phyloP scores from a whole-genome alignment of 2,329 filamentous ascomycete genomes.

The Dryadomyces quercus-mongolicae region DNA sequence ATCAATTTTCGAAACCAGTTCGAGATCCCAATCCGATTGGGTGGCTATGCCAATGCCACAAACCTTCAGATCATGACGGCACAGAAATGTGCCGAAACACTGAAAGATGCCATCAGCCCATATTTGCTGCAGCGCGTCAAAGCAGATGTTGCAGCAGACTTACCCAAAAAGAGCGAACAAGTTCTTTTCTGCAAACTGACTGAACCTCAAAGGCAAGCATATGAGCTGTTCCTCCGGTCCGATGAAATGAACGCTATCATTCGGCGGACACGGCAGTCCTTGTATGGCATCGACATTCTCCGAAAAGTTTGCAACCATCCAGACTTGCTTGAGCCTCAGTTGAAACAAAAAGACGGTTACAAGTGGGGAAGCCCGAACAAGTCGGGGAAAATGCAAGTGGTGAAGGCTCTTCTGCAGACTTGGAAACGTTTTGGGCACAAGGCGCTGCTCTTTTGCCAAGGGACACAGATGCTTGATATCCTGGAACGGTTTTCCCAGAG shows the following conservation, averaged over 20 bases:
- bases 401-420: constrained; percentile 72
- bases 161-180: constrained; percentile 92
- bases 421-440: constrained; percentile 91
- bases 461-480: constrained; percentile 91
- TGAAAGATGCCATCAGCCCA: constrained; percentile 88
- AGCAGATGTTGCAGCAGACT: constrained; percentile 80
- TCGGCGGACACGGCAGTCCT: constrained; percentile 59
- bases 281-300: constrained; percentile 84
- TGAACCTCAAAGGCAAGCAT: constrained; percentile 62
- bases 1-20: constrained; percentile 87
- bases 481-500: constrained; percentile 67
- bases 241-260: constrained; percentile 79
- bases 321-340: constrained; percentile 59
- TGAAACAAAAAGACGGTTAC: constrained; percentile 48
- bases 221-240: constrained; percentile 69
- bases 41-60: constrained; percentile 89
- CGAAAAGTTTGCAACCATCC: constrained; percentile 98
- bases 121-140: constrained; percentile 91
- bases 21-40: constrained; percentile 84
- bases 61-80: constrained; percentile 92
- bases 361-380: constrained; percentile 66
- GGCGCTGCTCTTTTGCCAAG: constrained; percentile 83
- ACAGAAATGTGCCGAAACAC: constrained; percentile 81
- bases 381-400: constrained; percentile 93
- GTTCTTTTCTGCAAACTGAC: constrained; percentile 94